Conservation (phyloP, 345 rosid species). For the Bretschneidera sinensis region DNA sequence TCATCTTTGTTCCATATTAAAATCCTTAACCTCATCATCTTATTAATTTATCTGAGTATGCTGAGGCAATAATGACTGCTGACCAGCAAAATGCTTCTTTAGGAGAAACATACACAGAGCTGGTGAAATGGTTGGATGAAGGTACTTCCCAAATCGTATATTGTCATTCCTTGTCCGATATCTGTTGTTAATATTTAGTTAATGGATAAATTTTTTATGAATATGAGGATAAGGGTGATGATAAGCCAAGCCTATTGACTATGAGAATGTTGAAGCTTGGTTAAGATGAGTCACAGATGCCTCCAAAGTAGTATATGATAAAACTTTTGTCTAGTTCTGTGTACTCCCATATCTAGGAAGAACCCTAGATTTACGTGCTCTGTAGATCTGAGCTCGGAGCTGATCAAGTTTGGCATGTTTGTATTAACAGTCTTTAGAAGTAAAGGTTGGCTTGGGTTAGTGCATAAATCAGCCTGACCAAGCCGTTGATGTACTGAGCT, state of each 20-base stretch:
- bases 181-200: constrained; percentile 1
- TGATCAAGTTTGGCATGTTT: background rate
- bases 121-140: constrained; percentile 64
- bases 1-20: constrained; percentile 4
- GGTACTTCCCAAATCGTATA: constrained; percentile 39
- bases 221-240: background rate
- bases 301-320: background rate
- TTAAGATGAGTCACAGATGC: background rate
- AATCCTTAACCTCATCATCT: constrained; percentile 13
- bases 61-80: constrained; percentile 58
- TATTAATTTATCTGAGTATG: constrained; percentile 58
- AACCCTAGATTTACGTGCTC: background rate
- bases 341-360: background rate
- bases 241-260: no score
- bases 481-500: no score
- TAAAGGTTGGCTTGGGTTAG: no score
- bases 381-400: background rate
- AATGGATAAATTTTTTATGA: constrained; percentile 12
- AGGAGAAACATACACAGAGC: constrained; percentile 59
- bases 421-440: no score
- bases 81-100: constrained; percentile 62
- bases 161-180: constrained; percentile 13
- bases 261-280: background rate
- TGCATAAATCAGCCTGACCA: no score
- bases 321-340: background rate